Conservation (phyloP, 306 rosid genomes). For the Prunus mira region DNA sequence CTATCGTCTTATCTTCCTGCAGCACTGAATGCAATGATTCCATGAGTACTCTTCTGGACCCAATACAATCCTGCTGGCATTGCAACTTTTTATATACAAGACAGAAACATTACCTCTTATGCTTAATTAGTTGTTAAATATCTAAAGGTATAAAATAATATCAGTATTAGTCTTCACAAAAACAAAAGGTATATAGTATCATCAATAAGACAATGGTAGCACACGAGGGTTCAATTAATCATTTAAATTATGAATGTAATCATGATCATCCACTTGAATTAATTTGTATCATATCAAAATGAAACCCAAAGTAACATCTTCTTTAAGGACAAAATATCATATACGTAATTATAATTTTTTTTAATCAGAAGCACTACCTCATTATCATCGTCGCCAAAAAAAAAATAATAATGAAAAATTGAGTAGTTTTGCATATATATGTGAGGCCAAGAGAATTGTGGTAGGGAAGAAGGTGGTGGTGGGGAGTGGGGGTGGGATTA, state of each 20-base stretch:
- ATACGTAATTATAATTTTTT: not conserved
- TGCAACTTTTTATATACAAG: not conserved
- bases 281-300: not conserved
- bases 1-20: no score
- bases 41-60: no score
- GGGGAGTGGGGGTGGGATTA: conserved; percentile 32
- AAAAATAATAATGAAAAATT: conserved; percentile 1
- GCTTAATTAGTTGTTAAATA: not conserved
- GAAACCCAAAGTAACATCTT: not conserved
- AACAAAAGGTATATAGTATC: not conserved
- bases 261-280: not conserved
- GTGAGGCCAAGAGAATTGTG: conserved; percentile 29
- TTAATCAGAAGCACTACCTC: not conserved
- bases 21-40: no score
- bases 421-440: not conserved
- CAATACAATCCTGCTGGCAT: not conserved
- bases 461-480: conserved; percentile 37
- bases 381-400: not conserved
- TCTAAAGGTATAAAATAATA: not conserved
- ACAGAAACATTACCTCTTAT: not conserved
- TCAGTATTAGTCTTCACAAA: not conserved
- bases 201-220: not conserved
- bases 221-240: not conserved
- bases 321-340: not conserved
- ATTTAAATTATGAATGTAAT: not conserved